These are phyloP conservation scores for Bolboschoenoplectus hybrid DNA, from an alignment of 202 grass and related monocot species.

Conservation along the genomic window DNA sequence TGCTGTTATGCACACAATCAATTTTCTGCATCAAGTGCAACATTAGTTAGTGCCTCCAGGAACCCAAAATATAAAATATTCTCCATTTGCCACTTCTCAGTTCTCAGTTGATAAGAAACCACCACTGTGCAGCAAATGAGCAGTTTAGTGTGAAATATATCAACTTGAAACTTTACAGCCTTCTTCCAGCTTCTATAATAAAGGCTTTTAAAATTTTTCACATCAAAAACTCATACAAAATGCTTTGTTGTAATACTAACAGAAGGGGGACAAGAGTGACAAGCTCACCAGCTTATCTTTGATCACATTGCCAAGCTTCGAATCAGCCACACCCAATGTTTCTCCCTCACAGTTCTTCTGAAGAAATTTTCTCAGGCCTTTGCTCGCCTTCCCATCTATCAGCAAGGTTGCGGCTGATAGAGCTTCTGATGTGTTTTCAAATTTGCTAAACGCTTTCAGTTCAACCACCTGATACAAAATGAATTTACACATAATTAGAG, in stretches of 20 bases:
- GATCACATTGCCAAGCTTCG: slow-evolving; percentile 91
- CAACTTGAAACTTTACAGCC: neutral
- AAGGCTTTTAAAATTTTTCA: neutral
- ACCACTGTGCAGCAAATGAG: neutral
- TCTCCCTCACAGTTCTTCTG: slow-evolving; percentile 81
- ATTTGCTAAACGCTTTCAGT: slow-evolving; percentile 91
- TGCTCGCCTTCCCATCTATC: slow-evolving; percentile 87
- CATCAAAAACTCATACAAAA: neutral
- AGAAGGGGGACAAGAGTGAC: neutral
- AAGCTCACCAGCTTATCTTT: slow-evolving; percentile 80
- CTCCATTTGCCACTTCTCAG: neutral
- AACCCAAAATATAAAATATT: neutral
- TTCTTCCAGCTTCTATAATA: neutral
- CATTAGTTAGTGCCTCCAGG: neutral
- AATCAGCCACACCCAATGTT: slow-evolving; percentile 83
- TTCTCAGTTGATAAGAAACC: neutral
- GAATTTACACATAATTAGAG: neutral
- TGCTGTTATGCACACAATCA: slow-evolving; percentile 79
- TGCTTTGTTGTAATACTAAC: neutral
- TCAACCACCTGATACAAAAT: slow-evolving; percentile 69
- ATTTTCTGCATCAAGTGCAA: slow-evolving; percentile 66
- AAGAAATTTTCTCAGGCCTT: slow-evolving; percentile 79
- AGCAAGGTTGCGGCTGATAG: slow-evolving; percentile 67
- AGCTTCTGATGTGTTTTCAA: slow-evolving; percentile 91
- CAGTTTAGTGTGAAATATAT: neutral